Evolutionary conservation across 116 monocot genomes (phyloP).

Genomic region (Zostera marina): DNA sequence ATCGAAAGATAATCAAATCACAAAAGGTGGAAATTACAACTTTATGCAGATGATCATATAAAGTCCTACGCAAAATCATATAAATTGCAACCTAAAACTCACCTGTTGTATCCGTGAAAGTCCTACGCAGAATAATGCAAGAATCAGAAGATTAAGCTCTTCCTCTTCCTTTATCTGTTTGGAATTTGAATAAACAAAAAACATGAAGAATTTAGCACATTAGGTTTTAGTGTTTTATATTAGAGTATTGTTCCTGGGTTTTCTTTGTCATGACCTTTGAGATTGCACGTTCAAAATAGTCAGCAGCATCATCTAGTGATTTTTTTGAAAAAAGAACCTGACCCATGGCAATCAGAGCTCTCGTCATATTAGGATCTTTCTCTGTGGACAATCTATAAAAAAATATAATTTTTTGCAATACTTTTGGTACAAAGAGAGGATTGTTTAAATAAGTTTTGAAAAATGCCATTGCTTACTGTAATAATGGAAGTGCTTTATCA

Average conservation of each 20-base stretch:
- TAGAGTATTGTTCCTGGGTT: neutral
- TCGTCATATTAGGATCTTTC: constrained; percentile 52
- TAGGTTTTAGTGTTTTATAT: neutral
- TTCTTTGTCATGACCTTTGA: constrained; percentile 30
- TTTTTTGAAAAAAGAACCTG: constrained; percentile 52
- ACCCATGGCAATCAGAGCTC: constrained; percentile 63
- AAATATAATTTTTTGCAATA: neutral
- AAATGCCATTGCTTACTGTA: constrained; percentile 18
- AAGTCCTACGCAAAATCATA: no score
- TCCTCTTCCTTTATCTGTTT: constrained; percentile 33
- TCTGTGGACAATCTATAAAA: constrained; percentile 40
- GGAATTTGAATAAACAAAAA: constrained; percentile 3
- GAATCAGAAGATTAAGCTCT: constrained; percentile 38
- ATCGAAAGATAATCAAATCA: neutral
- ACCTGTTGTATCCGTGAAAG: constrained; percentile 59
- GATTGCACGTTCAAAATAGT: constrained; percentile 69
- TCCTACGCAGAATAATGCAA: constrained; percentile 65
- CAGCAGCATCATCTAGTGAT: constrained; percentile 50
- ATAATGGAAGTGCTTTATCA: constrained; percentile 50
- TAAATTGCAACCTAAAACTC: neutral
- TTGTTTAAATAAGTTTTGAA: neutral
- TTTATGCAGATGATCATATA: neutral
- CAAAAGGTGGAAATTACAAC: neutral
- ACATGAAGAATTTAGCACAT: neutral
- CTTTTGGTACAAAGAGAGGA: neutral